A percentile compares a stretch with the other conserved stretches of the same genome.
phyloP scores from a whole-genome alignment of 2,329 filamentous ascomycete species.

The Fusarium fujikuroi region DNA sequence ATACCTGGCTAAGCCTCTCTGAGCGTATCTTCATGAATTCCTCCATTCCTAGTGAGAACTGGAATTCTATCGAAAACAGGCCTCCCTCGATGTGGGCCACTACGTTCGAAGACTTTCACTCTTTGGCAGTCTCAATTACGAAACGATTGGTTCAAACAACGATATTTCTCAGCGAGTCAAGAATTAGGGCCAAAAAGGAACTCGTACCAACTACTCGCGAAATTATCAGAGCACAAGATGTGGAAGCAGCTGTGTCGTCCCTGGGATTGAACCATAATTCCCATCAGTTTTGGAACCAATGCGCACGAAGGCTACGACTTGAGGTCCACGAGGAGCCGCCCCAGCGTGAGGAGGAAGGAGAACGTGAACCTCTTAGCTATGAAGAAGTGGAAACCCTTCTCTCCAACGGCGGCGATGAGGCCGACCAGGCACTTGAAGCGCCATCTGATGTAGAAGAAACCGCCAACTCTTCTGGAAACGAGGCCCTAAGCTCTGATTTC shows the following conservation, averaged over 20 bases:
- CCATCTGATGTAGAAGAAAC: not conserved
- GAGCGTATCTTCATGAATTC: constrained; percentile 81
- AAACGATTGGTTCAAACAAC: constrained; percentile 75
- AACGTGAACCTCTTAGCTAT: constrained; percentile 34
- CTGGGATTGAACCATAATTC: constrained; percentile 55
- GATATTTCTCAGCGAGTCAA: constrained; percentile 76
- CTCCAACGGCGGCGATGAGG: constrained; percentile 12
- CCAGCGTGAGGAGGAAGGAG: constrained; percentile 33
- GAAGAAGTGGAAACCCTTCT: constrained; percentile 32
- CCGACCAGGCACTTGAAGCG: not conserved
- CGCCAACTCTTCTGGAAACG: constrained; percentile 9
- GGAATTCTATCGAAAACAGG: constrained; percentile 69
- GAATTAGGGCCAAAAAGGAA: constrained; percentile 65
- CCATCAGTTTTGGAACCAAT: constrained; percentile 58
- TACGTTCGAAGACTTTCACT: constrained; percentile 80
- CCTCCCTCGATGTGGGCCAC: constrained; percentile 78
- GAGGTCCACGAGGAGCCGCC: constrained; percentile 56
- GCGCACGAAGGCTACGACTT: constrained; percentile 61
- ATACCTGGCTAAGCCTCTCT: constrained; percentile 72
- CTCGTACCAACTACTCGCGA: constrained; percentile 43
- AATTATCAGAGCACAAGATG: constrained; percentile 57
- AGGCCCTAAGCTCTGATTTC: constrained; percentile 29
- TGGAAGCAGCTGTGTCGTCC: constrained; percentile 60
- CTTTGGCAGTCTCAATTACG: constrained; percentile 73
- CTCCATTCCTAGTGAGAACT: constrained; percentile 70